These are phyloP conservation scores for Auricularia heimuer DNA, from an alignment of 768 basidiomycete species.

Conservation along the genomic window DNA sequence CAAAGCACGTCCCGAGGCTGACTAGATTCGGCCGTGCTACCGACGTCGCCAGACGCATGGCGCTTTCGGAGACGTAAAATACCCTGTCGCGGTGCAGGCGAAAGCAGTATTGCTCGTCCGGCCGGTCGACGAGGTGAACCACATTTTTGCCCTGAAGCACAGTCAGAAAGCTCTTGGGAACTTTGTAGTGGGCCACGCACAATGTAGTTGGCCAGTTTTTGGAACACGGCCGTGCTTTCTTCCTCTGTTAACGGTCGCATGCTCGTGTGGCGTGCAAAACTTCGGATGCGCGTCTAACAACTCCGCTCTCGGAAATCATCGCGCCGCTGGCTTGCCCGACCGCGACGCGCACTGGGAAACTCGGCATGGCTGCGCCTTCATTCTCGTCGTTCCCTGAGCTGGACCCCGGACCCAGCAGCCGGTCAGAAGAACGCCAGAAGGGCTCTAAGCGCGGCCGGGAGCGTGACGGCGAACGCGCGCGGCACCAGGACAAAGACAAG, in stretches of 20 bases:
- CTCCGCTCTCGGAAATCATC: too few species aligned
- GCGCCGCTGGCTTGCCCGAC: background rate
- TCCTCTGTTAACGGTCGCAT: conserved; percentile 98
- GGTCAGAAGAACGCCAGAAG: background rate
- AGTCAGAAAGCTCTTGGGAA: background rate
- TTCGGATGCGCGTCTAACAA: background rate
- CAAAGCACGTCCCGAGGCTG: conserved; percentile 91
- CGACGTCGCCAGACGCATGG: conserved; percentile 87
- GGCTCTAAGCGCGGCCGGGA: background rate
- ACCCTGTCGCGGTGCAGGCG: conserved; percentile 90
- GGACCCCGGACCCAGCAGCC: conserved; percentile 32
- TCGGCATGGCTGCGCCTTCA: conserved; percentile 41
- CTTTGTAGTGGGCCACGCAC: conserved; percentile 33
- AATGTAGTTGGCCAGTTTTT: conserved; percentile 96
- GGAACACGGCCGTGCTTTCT: conserved; percentile 92
- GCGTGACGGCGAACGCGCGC: conserved; percentile 23
- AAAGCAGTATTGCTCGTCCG: conserved; percentile 93
- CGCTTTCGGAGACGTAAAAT: conserved; percentile 91
- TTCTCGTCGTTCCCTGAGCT: conserved; percentile 61
- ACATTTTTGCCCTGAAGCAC: conserved; percentile 79
- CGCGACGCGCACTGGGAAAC: background rate
- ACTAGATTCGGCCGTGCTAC: conserved; percentile 88
- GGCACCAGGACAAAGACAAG: conserved; percentile 13
- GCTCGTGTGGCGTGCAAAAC: background rate
- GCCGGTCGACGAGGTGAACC: conserved; percentile 87